These are phyloP conservation scores for Sutorius australiensis DNA, from an alignment of 768 basidiomycete species.

Conservation along the genomic window DNA sequence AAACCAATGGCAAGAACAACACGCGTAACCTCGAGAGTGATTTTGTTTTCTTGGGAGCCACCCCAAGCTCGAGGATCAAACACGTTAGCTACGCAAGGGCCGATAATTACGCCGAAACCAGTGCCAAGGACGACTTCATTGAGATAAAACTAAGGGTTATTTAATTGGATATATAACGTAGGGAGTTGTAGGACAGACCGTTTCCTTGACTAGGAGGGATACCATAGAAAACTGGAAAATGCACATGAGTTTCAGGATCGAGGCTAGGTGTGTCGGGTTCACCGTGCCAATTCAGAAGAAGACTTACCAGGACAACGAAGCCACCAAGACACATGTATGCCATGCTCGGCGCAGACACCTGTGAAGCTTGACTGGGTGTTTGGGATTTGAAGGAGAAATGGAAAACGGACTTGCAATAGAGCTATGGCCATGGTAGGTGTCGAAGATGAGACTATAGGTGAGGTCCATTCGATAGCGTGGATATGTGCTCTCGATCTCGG, in stretches of 20 bases:
- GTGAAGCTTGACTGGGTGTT: conserved; percentile 22
- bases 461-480: too few relatives aligned
- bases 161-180: neutral
- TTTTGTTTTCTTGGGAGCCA: conserved; percentile 45
- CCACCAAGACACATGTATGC: conserved; percentile 65
- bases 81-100: conserved; percentile 65
- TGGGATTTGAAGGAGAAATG: neutral
- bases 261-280: neutral
- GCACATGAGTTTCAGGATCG: neutral
- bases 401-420: conserved; percentile 26
- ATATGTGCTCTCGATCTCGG: too few relatives aligned
- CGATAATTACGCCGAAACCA: conserved; percentile 53
- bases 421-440: conserved; percentile 15
- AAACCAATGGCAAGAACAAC: conserved; percentile 88
- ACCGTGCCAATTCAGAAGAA: neutral
- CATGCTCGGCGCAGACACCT: conserved; percentile 53
- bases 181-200: conserved; percentile 36
- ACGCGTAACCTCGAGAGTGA: conserved; percentile 86
- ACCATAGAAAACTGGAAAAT: conserved; percentile 71
- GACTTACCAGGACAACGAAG: conserved; percentile 44
- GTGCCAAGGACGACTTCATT: conserved; percentile 95
- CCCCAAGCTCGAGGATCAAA: conserved; percentile 82
- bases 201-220: conserved; percentile 80
- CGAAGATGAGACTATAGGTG: too few relatives aligned
- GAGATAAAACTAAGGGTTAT: conserved; percentile 60